Evolutionary conservation across 129 eudicot genomes (phyloP).

Genomic region (Pseudognaphalium luteoalbum): DNA sequence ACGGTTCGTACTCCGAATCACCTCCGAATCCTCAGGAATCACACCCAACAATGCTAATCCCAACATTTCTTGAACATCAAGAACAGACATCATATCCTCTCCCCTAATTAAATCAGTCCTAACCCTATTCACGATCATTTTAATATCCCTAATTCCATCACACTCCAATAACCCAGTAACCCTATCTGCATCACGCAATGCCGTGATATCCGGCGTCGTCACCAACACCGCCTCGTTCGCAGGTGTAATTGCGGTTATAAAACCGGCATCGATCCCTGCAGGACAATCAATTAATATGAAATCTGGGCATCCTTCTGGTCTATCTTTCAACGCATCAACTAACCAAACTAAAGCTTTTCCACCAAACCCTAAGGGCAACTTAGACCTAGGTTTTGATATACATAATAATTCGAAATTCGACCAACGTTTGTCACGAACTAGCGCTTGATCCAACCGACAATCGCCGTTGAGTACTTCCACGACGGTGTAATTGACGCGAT

Average conservation of each 20-base stretch:
- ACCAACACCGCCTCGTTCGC: slow-evolving; percentile 97
- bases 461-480: slow-evolving; percentile 94
- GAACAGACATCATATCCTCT: slow-evolving; percentile 99
- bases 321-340: slow-evolving; percentile 85
- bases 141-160: slow-evolving; percentile 96
- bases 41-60: slow-evolving; percentile 91
- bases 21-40: slow-evolving; percentile 95
- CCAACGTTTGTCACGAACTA: slow-evolving; percentile 88
- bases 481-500: slow-evolving; percentile 93
- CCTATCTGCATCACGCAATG: slow-evolving; percentile 88
- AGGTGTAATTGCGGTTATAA: slow-evolving; percentile 89
- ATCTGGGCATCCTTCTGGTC: slow-evolving; percentile 77
- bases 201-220: slow-evolving; percentile 92
- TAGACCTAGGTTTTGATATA: slow-evolving; percentile 91
- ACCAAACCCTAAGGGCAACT: slow-evolving; percentile 83
- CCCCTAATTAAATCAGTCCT: slow-evolving; percentile 91
- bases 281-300: slow-evolving; percentile 87
- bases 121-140: slow-evolving; percentile 95
- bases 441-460: slow-evolving; percentile 94
- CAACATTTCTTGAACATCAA: slow-evolving; percentile 97
- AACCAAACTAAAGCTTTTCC: slow-evolving; percentile 94
- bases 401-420: slow-evolving; percentile 81
- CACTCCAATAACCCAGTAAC: slow-evolving; percentile 94
- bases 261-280: slow-evolving; percentile 93
- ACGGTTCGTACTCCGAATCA: slow-evolving; percentile 90